Evolutionary conservation across 2,329 filamentous ascomycete genomes (phyloP).

Genomic region (Cryoendolithus antarcticus): DNA sequence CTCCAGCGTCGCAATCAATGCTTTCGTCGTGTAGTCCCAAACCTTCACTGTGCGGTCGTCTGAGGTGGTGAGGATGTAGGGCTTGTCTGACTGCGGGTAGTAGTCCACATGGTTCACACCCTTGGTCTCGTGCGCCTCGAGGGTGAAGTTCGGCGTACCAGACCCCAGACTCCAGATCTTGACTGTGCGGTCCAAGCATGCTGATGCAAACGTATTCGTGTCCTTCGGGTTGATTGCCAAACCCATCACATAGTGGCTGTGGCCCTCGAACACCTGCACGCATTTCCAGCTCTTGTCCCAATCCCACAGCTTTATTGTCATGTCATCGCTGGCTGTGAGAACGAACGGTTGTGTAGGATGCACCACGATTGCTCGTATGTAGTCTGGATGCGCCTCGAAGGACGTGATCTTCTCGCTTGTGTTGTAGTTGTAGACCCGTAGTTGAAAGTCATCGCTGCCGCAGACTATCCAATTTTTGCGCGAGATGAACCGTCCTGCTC

Average conservation of each 20-base stretch:
- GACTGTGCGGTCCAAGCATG: conserved; percentile 89
- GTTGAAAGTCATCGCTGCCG: conserved; percentile 82
- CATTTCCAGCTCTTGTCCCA: conserved; percentile 99
- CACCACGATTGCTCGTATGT: conserved; percentile 91
- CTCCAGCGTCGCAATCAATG: conserved; percentile 88
- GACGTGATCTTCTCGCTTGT: conserved; percentile 96
- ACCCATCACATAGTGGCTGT: conserved; percentile 94
- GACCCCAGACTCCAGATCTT: conserved; percentile 97
- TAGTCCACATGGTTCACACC: conserved; percentile 97
- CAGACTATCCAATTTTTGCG: conserved; percentile 77
- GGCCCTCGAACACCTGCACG: conserved; percentile 90
- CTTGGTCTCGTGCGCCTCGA: conserved; percentile 94
- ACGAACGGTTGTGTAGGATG: conserved; percentile 94
- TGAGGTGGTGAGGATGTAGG: conserved; percentile 88
- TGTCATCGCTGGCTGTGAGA: conserved; percentile 91
- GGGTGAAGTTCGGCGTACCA: conserved; percentile 85
- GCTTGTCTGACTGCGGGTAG: conserved; percentile 56
- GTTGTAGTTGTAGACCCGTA: conserved; percentile 97
- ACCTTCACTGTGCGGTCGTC: conserved; percentile 96
- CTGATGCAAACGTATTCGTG: conserved; percentile 52
- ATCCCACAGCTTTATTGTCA: conserved; percentile 98
- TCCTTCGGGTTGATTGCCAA: conserved; percentile 96
- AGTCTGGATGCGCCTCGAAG: conserved; percentile 96
- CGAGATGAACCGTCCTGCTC: conserved; percentile 89
- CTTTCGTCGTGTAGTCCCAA: conserved; percentile 99